Percentiles rank a stretch among this genome's conserved stretches.
phyloP scores from a whole-genome alignment of 2,329 filamentous ascomycete genomes.

The Parastagonospora nodorum region DNA sequence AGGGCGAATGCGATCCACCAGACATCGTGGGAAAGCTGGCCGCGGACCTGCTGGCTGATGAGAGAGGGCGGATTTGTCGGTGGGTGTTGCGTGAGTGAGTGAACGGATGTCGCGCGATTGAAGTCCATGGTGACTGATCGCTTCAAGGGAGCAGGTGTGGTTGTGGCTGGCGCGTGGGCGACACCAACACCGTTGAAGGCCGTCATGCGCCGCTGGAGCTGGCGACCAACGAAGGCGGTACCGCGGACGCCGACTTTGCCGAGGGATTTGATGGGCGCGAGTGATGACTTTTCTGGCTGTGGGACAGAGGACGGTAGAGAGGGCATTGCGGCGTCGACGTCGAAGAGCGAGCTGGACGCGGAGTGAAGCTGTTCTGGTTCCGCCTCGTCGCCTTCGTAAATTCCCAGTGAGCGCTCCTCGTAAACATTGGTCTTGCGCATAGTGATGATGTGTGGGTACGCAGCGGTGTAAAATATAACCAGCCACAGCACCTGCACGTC shows the following conservation, averaged over 20 bases:
- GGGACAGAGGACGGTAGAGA: conserved; percentile 11
- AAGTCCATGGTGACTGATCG: conserved; percentile 23
- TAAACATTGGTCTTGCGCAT: conserved; percentile 30
- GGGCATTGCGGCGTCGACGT: conserved; percentile 16
- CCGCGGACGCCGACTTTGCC: conserved; percentile 18
- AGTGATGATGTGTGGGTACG: conserved; percentile 28
- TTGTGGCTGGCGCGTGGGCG: conserved; percentile 10
- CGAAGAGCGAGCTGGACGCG: conserved; percentile 24
- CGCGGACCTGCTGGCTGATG: conserved; percentile 25
- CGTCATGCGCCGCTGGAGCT: conserved; percentile 27
- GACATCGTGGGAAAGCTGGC: conserved; percentile 28
- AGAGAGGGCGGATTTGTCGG: conserved; percentile 21
- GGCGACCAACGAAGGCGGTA: conserved; percentile 25
- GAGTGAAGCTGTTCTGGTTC: conserved; percentile 28
- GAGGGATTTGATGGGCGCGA: conserved; percentile 8
- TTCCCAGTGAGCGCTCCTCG: conserved; percentile 23
- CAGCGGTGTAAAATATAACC: conserved; percentile 26
- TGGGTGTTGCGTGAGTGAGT: conserved; percentile 19
- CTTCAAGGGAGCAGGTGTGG: conserved; percentile 4
- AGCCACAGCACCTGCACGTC: conserved; percentile 28
- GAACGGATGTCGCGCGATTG: conserved; percentile 20
- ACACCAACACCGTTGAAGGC: conserved; percentile 29
- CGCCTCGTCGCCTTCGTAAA: conserved; percentile 24
- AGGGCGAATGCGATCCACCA: conserved; percentile 29
- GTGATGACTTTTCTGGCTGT: conserved; percentile 8